Percentiles rank a stretch among this genome's conserved stretches.
phyloP scores from a whole-genome alignment of 2,329 filamentous ascomycete genomes.

The Botryotinia calthae region DNA sequence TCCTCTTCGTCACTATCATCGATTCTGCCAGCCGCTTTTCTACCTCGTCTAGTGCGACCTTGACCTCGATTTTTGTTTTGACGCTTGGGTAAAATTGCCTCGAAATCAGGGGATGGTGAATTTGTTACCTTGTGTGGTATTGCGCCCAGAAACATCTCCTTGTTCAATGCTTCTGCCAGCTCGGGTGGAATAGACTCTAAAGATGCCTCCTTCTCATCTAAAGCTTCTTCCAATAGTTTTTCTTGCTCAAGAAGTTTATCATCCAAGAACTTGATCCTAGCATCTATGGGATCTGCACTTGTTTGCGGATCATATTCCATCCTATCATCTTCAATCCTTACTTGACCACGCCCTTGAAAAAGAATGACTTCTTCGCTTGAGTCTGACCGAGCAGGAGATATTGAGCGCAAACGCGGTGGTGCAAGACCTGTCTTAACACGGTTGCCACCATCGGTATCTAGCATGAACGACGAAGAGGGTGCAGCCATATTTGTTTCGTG shows the following conservation, averaged over 20 bases:
- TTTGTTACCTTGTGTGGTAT: slow-evolving; percentile 4
- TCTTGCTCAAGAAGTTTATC: slow-evolving; percentile 34
- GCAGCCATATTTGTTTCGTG: not conserved
- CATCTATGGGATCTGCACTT: slow-evolving; percentile 27
- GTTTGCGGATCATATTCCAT: slow-evolving; percentile 5
- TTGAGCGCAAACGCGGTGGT: slow-evolving; percentile 34
- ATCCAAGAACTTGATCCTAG: slow-evolving; percentile 35
- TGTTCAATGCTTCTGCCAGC: slow-evolving; percentile 5
- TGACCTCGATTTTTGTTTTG: slow-evolving; percentile 10
- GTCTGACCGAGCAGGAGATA: slow-evolving; percentile 46
- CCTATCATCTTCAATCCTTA: slow-evolving; percentile 13
- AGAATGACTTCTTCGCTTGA: slow-evolving; percentile 74
- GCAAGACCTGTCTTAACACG: slow-evolving; percentile 37
- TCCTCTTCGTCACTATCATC: slow-evolving; percentile 26
- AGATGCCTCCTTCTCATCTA: slow-evolving; percentile 22
- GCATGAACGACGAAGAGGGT: slow-evolving; percentile 35
- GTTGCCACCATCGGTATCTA: slow-evolving; percentile 39
- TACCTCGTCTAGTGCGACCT: slow-evolving; percentile 13
- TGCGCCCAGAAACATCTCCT: not conserved
- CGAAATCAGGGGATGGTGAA: slow-evolving; percentile 15
- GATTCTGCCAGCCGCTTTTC: not conserved
- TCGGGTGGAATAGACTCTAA: slow-evolving; percentile 12
- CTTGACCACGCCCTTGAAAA: slow-evolving; percentile 53
- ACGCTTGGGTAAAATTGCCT: slow-evolving; percentile 18
- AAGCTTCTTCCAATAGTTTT: slow-evolving; percentile 33